These are phyloP conservation scores for Nigrospora osmanthi DNA, from an alignment of 2,329 filamentous ascomycete genomes.

Conservation along the genomic window DNA sequence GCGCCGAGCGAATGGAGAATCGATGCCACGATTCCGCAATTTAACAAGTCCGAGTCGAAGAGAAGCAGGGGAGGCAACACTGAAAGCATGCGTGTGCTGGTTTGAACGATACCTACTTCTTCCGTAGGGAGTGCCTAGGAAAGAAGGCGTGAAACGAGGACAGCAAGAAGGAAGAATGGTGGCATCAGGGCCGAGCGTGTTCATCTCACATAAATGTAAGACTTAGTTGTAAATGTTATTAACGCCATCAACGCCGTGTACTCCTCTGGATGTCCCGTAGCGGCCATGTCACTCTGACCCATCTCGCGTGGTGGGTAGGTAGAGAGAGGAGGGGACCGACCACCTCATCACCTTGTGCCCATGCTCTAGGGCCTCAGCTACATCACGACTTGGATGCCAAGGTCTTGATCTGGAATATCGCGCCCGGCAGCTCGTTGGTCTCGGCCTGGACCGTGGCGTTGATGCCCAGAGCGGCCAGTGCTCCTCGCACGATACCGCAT, in stretches of 20 bases:
- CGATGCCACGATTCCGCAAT: no score
- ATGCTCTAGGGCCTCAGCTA: slow-evolving; percentile 18
- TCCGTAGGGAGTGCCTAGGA: no score
- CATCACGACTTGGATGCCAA: slow-evolving; percentile 48
- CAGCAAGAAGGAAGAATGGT: not conserved
- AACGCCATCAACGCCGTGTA: slow-evolving; percentile 4
- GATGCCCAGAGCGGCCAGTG: slow-evolving; percentile 86
- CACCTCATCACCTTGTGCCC: slow-evolving; percentile 45
- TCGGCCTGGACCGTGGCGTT: slow-evolving; percentile 88
- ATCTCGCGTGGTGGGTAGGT: not conserved
- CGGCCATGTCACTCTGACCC: not conserved
- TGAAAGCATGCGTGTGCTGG: no score
- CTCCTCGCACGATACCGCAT: slow-evolving; percentile 84
- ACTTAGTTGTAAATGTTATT: slow-evolving; percentile 1
- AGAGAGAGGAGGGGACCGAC: slow-evolving; percentile 3
- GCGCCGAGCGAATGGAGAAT: no score
- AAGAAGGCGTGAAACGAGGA: no score
- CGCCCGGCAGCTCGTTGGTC: slow-evolving; percentile 75
- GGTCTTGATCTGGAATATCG: slow-evolving; percentile 94
- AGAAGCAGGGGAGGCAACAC: no score
- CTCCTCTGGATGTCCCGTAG: not conserved
- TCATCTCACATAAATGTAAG: not conserved
- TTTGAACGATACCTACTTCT: no score
- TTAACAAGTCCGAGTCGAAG: no score
- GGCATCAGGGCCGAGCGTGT: no score